Evolutionary conservation across 257 asterid species (phyloP).

Genomic region (Solanum chiquidenum): DNA sequence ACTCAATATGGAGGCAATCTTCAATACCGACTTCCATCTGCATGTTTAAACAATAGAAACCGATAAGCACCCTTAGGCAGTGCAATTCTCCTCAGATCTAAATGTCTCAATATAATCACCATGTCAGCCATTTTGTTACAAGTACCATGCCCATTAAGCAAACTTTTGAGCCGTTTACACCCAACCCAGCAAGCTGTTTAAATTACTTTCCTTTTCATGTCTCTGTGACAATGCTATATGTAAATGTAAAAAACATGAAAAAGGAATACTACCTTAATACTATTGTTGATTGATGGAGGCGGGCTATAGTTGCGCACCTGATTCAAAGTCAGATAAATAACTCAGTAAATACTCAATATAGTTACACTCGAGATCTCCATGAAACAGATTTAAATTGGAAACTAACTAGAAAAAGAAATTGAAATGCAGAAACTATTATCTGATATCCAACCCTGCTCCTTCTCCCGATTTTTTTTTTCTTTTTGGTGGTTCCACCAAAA

Average conservation of each 20-base stretch:
- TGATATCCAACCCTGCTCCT: background rate
- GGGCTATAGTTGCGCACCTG: slow-evolving; percentile 84
- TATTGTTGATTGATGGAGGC: slow-evolving; percentile 73
- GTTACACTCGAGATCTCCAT: background rate
- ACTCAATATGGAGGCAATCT: slow-evolving; percentile 98
- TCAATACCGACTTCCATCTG: slow-evolving; percentile 99
- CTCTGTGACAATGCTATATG: background rate
- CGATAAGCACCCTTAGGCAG: background rate
- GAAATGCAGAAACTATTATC: background rate
- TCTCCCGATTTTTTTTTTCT: background rate
- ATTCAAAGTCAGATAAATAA: slow-evolving; percentile 9
- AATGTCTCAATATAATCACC: background rate
- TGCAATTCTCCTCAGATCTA: background rate
- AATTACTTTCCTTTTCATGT: background rate
- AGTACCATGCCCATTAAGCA: background rate
- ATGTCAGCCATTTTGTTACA: background rate
- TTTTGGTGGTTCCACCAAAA: background rate
- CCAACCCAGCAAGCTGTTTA: slow-evolving; percentile 1
- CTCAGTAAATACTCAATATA: slow-evolving; percentile 1
- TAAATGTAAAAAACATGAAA: slow-evolving; percentile 2
- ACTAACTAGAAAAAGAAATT: background rate
- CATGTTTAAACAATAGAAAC: slow-evolving; percentile 11
- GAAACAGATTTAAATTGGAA: background rate
- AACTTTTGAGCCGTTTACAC: background rate
- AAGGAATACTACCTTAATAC: slow-evolving; percentile 68